These are phyloP conservation scores for Cordyceps farinosa DNA, from an alignment of 2,329 filamentous ascomycete genomes.

Conservation along the genomic window DNA sequence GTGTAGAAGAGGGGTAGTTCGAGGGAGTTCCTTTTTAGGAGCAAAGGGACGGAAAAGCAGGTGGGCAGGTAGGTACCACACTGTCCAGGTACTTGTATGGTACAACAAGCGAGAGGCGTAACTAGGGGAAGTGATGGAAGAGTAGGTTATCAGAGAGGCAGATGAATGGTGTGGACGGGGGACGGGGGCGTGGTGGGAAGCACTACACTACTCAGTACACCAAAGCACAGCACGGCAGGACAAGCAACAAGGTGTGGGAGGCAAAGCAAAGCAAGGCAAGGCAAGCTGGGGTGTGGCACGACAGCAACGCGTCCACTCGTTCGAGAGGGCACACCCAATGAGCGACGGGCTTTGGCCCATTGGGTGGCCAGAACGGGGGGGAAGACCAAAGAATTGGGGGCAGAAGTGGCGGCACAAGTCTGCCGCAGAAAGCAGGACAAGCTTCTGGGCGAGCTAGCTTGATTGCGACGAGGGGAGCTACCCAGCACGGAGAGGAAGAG, in stretches of 20 bases:
- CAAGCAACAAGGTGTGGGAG: neutral
- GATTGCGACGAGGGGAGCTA: neutral
- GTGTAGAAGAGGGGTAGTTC: conserved; percentile 17
- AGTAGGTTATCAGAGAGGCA: conserved; percentile 11
- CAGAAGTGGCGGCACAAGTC: conserved; percentile 4
- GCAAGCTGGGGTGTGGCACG: conserved; percentile 1
- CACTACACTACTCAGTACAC: neutral
- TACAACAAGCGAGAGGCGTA: conserved; percentile 1
- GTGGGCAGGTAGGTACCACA: neutral
- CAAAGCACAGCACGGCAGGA: neutral
- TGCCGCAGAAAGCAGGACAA: neutral
- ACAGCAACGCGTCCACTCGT: conserved; percentile 11
- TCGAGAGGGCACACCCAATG: conserved; percentile 15
- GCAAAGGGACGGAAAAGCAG: neutral
- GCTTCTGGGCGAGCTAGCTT: neutral
- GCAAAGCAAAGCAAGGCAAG: neutral
- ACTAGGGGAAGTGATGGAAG: neutral
- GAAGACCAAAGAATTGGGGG: neutral
- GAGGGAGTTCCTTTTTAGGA: conserved; percentile 4
- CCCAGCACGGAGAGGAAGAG: no score
- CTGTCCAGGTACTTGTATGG: conserved; percentile 7
- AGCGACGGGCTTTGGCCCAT: conserved; percentile 18
- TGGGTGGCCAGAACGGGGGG: neutral
- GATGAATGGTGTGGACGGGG: conserved; percentile 14
- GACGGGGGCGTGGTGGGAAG: neutral